Evolutionary conservation across 2,329 filamentous ascomycete genomes (phyloP).

Genomic region (Apiospora malaysiana): DNA sequence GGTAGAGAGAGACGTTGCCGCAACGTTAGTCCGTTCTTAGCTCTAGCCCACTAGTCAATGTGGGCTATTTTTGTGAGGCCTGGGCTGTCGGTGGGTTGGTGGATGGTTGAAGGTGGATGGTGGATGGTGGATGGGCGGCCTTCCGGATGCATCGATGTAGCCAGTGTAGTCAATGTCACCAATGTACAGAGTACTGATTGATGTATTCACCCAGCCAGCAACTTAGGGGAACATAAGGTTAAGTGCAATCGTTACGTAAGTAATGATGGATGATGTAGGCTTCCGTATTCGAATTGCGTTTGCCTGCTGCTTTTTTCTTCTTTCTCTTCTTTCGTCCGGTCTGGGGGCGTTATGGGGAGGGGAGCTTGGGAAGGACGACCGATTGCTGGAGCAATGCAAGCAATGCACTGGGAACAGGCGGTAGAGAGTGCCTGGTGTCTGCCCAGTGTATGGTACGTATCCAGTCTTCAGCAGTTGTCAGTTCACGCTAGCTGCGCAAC

Average conservation of each 20-base stretch:
- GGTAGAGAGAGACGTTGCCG: constrained; percentile 14
- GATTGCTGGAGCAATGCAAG: not conserved
- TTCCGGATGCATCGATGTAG: not conserved
- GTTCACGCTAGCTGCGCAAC: constrained; percentile 10
- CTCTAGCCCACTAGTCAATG: constrained; percentile 8
- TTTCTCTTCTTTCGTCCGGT: not conserved
- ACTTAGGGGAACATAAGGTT: not conserved
- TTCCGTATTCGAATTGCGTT: constrained; percentile 14
- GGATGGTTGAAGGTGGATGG: not conserved
- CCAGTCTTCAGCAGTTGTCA: constrained; percentile 13
- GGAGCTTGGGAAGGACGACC: no score
- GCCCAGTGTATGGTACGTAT: not conserved
- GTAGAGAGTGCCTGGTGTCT: not conserved
- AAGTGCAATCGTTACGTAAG: not conserved
- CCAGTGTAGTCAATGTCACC: no score
- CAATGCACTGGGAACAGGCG: not conserved
- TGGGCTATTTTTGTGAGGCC: constrained; percentile 16
- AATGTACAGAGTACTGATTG: no score
- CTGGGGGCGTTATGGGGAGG: not conserved
- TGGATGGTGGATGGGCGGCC: not conserved
- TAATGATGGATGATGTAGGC: not conserved
- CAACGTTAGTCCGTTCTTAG: constrained; percentile 18
- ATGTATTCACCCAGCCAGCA: not conserved
- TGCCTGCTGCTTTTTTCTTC: not conserved
- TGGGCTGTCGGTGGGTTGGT: not conserved